These are phyloP conservation scores for barrel medic (Medicago truncatula) DNA, from an alignment of 306 rosid genomes.

Conservation along the genomic window MtrunA17r5.0-ANR NC_053043.1:11648001-11648500, in stretches of 20 bases:
- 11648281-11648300: slow-evolving; percentile 7
- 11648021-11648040: slow-evolving; percentile 44
- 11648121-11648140: not conserved
- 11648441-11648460: slow-evolving; percentile 17
- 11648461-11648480: slow-evolving; percentile 2
- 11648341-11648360: not conserved
- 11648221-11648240: not conserved
- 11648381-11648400: not conserved
- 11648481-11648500: not conserved
- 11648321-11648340: slow-evolving; percentile 3
- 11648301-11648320: not conserved
- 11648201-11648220: not conserved
- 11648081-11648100: slow-evolving; percentile 28
- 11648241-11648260: not conserved
- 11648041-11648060: slow-evolving; percentile 51
- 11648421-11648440: slow-evolving; percentile 17
- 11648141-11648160: slow-evolving; percentile 4
- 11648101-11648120: not conserved
- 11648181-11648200: not conserved
- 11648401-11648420: not conserved
- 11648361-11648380: slow-evolving; percentile 21
- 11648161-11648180: not conserved
- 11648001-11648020: slow-evolving; percentile 49
- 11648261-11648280: not conserved
- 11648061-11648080: slow-evolving; percentile 50